Conservation (phyloP, 768 basidiomycete species). For the Hericium rajendrae region DNA sequence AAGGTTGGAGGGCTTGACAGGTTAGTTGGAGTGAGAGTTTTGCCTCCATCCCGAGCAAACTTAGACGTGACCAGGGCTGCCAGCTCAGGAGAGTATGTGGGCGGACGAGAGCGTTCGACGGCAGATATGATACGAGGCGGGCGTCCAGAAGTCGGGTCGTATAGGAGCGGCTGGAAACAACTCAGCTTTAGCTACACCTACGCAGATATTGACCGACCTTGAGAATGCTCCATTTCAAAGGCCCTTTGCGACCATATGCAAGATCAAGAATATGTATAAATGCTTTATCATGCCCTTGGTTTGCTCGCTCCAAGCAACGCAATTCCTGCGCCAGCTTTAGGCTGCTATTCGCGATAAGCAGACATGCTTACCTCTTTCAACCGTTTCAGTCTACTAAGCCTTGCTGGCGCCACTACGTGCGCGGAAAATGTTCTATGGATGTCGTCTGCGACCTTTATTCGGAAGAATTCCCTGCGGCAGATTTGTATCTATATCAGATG, state of each 20-base stretch:
- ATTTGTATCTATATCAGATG: background rate
- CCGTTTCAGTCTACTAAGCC: constrained; percentile 35
- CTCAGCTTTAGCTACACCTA: background rate
- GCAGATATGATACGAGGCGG: constrained; percentile 42
- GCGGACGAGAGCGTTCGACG: constrained; percentile 49
- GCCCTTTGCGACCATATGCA: constrained; percentile 73
- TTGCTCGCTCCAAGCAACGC: constrained; percentile 43
- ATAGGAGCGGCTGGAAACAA: constrained; percentile 41
- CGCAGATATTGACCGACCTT: constrained; percentile 32
- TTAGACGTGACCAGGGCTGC: constrained; percentile 48
- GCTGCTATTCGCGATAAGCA: background rate
- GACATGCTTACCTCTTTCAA: constrained; percentile 37
- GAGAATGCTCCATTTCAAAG: constrained; percentile 58
- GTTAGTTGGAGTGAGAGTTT: constrained; percentile 30
- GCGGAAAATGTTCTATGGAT: constrained; percentile 34
- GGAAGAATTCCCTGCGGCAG: constrained; percentile 49
- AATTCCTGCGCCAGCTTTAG: constrained; percentile 34
- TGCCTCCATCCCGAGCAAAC: constrained; percentile 33
- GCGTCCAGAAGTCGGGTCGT: constrained; percentile 30
- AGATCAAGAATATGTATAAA: constrained; percentile 52
- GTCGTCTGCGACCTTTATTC: constrained; percentile 48
- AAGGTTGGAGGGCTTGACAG: constrained; percentile 44
- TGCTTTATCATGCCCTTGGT: constrained; percentile 35
- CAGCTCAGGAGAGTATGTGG: constrained; percentile 55
- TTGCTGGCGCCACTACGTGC: constrained; percentile 23